Conservation (phyloP, 306 rosid species). For the Cucurbita pepo region DNA sequence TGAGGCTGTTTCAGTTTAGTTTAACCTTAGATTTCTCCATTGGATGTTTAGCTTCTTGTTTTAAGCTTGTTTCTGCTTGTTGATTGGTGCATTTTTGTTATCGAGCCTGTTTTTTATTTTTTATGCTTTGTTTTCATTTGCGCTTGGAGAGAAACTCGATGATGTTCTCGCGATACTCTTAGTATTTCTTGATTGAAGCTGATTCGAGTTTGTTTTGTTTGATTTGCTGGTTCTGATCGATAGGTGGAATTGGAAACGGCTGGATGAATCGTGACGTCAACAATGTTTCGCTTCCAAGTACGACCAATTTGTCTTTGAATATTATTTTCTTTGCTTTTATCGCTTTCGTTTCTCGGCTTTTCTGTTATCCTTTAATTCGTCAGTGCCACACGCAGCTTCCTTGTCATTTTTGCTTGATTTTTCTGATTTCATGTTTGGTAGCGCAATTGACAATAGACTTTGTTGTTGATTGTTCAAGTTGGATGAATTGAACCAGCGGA, state of each 20-base stretch:
- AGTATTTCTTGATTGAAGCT: not conserved
- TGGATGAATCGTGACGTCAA: conserved; percentile 23
- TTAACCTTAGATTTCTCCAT: not conserved
- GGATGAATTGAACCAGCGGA: not conserved
- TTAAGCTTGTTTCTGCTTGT: not conserved
- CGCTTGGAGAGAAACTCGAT: not conserved
- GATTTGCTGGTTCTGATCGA: conserved; percentile 1
- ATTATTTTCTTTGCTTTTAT: not conserved
- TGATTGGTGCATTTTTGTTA: not conserved
- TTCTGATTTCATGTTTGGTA: not conserved
- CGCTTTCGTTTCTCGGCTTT: not conserved
- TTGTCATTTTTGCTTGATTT: not conserved
- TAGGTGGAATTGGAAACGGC: conserved; percentile 21
- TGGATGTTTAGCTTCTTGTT: not conserved
- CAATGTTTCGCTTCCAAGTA: conserved; percentile 20
- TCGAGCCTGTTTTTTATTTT: not conserved
- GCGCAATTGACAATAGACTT: not conserved
- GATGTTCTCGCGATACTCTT: not conserved
- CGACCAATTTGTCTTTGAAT: not conserved
- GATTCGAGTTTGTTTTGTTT: not conserved
- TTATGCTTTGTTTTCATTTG: not conserved
- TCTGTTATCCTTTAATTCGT: not conserved
- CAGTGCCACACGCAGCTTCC: not conserved
- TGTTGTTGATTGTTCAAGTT: not conserved
- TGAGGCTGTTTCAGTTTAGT: not conserved